These are phyloP conservation scores for Solanum chaucha DNA, from an alignment of 257 asterid genomes.

Conservation along the genomic window DNA sequence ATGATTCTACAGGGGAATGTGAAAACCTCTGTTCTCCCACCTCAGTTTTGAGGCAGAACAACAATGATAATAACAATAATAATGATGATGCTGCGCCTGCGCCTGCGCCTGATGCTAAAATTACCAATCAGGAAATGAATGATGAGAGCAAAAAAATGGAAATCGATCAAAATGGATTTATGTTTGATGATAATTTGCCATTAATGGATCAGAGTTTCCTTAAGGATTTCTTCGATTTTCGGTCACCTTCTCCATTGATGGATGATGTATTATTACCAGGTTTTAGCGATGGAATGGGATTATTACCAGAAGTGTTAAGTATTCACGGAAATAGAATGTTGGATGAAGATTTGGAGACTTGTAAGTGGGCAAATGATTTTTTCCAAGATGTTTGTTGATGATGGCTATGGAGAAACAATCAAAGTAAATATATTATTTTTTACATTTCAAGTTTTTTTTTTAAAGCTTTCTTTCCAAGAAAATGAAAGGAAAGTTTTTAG, in stretches of 20 bases:
- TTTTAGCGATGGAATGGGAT: constrained; percentile 5
- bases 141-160: not conserved
- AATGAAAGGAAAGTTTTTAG: not conserved
- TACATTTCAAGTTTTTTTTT: not conserved
- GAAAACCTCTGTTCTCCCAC: too few relatives aligned
- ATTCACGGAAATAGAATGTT: not conserved
- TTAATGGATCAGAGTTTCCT: constrained; percentile 29
- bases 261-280: not conserved
- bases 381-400: not conserved
- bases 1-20: too few relatives aligned
- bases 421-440: too few relatives aligned
- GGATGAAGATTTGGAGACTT: constrained; percentile 7
- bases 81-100: not conserved
- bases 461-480: not conserved
- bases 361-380: constrained; percentile 26
- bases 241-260: constrained; percentile 30
- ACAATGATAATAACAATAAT: not conserved
- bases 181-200: not conserved
- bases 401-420: not conserved
- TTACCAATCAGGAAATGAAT: not conserved
- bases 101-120: not conserved
- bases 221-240: constrained; percentile 21
- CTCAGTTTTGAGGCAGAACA: too few relatives aligned
- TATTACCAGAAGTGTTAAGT: not conserved
- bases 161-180: not conserved